These are phyloP conservation scores for Malus hybrid DNA, from an alignment of 331 rosid genomes.

Conservation along the genomic window DNA sequence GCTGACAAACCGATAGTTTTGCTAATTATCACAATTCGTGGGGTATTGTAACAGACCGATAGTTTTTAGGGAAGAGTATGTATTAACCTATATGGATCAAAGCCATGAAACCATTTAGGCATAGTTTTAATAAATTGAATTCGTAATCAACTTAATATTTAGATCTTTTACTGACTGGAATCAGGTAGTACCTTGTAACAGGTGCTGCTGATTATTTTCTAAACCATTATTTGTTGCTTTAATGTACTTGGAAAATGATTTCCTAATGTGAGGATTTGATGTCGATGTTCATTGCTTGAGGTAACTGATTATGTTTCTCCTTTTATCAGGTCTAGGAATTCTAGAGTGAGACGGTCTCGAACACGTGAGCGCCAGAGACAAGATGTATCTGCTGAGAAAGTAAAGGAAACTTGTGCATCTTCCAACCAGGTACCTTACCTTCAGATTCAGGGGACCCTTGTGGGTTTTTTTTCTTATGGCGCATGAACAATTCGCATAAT, in stretches of 20 bases:
- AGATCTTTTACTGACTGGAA: background rate
- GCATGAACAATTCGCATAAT: no score
- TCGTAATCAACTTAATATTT: background rate
- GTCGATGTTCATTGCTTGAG: background rate
- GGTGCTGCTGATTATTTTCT: background rate
- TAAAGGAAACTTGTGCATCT: slow-evolving; percentile 24
- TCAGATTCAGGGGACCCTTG: background rate
- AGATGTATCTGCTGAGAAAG: slow-evolving; percentile 21
- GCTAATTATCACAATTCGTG: no score
- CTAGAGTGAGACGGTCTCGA: slow-evolving; percentile 49
- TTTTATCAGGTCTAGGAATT: slow-evolving; percentile 43
- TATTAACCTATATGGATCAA: background rate
- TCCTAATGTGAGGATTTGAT: background rate
- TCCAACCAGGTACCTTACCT: slow-evolving; percentile 34
- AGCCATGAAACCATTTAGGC: background rate
- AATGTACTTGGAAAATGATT: background rate
- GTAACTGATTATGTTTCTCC: background rate
- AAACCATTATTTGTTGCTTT: background rate
- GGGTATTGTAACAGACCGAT: no score
- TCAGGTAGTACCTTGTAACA: background rate
- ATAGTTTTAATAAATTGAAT: background rate
- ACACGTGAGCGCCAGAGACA: slow-evolving; percentile 34
- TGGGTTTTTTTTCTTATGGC: background rate
- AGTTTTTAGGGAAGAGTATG: no score
- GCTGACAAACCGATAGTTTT: no score